These are phyloP conservation scores for Scheffersomyces titani DNA, from an alignment of 1,139 yeast species.

Conservation along the genomic window DNA sequence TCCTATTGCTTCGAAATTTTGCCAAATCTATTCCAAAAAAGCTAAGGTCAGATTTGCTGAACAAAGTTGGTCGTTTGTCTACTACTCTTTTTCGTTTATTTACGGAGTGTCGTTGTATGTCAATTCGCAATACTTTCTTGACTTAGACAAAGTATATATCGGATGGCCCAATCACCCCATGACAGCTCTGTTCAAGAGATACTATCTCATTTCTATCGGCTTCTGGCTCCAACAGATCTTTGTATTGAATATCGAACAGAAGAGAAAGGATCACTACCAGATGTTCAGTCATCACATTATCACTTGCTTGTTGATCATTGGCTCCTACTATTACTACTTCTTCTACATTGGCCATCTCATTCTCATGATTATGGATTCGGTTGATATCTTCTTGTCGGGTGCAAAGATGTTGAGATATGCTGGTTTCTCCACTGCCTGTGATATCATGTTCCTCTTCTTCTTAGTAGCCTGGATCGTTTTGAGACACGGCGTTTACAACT, in stretches of 20 bases:
- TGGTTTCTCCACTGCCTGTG: conserved; percentile 62
- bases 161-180: conserved; percentile 75
- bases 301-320: conserved; percentile 65
- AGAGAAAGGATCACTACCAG: conserved; percentile 79
- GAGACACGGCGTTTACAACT: conserved; percentile 76
- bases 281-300: conserved; percentile 90
- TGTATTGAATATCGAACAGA: conserved; percentile 73
- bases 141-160: conserved; percentile 61
- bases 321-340: conserved; percentile 74
- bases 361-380: conserved; percentile 78
- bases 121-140: conserved; percentile 59
- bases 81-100: conserved; percentile 56
- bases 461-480: conserved; percentile 67
- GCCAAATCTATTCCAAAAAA: conserved; percentile 50
- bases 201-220: conserved; percentile 71
- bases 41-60: conserved; percentile 74
- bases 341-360: conserved; percentile 80
- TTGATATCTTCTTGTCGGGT: conserved; percentile 66
- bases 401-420: conserved; percentile 82
- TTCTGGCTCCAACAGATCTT: conserved; percentile 82
- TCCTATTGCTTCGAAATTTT: conserved; percentile 54
- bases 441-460: conserved; percentile 66
- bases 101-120: conserved; percentile 61
- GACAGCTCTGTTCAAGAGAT: conserved; percentile 55
- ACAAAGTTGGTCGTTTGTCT: conserved; percentile 80